A percentile compares a stretch with the other conserved stretches of the same genome.
phyloP scores from a whole-genome alignment of 2,329 filamentous ascomycete genomes.

The Fusarium dlaminii region DNA sequence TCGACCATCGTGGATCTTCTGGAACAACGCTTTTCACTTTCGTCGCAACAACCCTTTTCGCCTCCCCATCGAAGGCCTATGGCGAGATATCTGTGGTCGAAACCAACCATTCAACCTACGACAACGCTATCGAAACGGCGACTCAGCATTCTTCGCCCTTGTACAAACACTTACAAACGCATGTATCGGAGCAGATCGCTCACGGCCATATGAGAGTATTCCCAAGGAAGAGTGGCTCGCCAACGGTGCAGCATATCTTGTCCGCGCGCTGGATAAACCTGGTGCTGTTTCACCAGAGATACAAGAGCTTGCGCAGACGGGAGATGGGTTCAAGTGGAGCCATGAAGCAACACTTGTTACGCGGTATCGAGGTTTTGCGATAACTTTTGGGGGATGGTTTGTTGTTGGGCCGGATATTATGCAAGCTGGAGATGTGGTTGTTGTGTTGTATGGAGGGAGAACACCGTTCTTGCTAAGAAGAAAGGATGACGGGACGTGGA shows the following conservation, averaged over 20 bases:
- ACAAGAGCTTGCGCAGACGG: slow-evolving; percentile 39
- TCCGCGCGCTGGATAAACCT: slow-evolving; percentile 25
- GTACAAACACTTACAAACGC: slow-evolving; percentile 49
- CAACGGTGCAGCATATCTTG: slow-evolving; percentile 47
- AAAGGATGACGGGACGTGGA: slow-evolving; percentile 31
- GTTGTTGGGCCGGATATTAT: slow-evolving; percentile 48
- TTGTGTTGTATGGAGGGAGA: slow-evolving; percentile 46
- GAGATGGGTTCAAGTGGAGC: slow-evolving; percentile 49
- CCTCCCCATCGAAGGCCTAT: slow-evolving; percentile 45
- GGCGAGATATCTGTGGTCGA: slow-evolving; percentile 43
- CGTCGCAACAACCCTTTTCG: slow-evolving; percentile 3
- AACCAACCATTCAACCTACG: slow-evolving; percentile 37
- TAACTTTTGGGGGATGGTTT: slow-evolving; percentile 46
- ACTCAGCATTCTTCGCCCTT: slow-evolving; percentile 47
- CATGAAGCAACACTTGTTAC: slow-evolving; percentile 49
- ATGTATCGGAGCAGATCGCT: slow-evolving; percentile 43
- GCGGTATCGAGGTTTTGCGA: slow-evolving; percentile 47
- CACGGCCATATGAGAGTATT: slow-evolving; percentile 39
- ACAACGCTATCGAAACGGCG: slow-evolving; percentile 39
- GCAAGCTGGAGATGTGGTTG: slow-evolving; percentile 44
- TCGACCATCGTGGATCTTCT: slow-evolving; percentile 43
- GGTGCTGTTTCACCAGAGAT: slow-evolving; percentile 35
- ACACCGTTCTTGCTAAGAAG: slow-evolving; percentile 46
- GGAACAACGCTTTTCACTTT: slow-evolving; percentile 46
- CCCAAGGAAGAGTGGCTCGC: slow-evolving; percentile 43